Base-by-base conservation (phyloP, 169 alveolate species). In the Eimeria brunetti region DNA sequence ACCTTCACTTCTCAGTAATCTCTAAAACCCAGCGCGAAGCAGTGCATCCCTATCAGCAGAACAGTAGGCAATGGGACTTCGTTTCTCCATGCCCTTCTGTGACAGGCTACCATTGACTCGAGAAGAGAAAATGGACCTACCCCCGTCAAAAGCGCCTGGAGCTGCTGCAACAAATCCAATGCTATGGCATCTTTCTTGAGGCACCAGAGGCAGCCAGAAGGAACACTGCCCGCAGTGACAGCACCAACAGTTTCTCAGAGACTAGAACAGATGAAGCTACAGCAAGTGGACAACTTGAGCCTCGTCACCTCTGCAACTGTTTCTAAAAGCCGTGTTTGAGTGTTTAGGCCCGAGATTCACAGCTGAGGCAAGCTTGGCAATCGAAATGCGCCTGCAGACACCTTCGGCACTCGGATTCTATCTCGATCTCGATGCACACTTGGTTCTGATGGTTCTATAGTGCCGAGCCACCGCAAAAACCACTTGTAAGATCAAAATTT, bases 181-280 rank as follows among this genome's bases (percentile, higher is more conserved):
- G 90, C 90, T 27, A 83, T 83, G 90, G 90, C 75, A 51, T 36
- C 90, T 22, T 56, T 83, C 46, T 51, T 83, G 71, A 83, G 88
- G 67, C 88, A 78, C 16, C 88, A 53, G 33, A 53, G 38, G 22
- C 36, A 58, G 53, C 53, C 73, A 83, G 75, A 27, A 53, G 90
- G 46, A 83, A 16, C 41, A 83, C 56, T 9, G 38, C 46, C 8
- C 16, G 67, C 88, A 46, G 27, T 33, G 67, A 24, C 76, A 58
- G 51, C 73, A 83, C 73, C 76, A 60, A 20, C 76, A 36, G 75
- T 83, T 12, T 83, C 90, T 4, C 56, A 33, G 20, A 51, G 67
- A 38, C 5, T 83, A 36, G 46, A 12, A 41, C 90, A 83, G 56
- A 49, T 58, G 76, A 83, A 56, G 76, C 76, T 30, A 58, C 71